Base-by-base conservation (phyloP, 1,284 basidiomycete species). In the Ustilago trichophora region DNA sequence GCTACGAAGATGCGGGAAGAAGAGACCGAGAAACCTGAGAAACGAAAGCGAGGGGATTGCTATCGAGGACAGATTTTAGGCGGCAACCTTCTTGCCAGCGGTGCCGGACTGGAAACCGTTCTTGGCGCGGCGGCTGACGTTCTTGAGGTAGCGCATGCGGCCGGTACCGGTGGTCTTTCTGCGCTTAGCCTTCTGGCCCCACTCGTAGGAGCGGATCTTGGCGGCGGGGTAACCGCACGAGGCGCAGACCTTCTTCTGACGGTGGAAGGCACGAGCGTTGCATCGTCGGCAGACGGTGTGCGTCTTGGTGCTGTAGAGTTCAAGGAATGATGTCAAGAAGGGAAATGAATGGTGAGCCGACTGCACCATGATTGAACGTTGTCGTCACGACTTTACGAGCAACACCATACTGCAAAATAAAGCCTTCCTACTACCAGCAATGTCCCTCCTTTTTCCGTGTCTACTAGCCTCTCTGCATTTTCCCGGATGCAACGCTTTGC, bases 141-240 rank as follows among this genome's bases (percentile, higher is more conserved):
- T 84, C 88, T 94, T 96, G 85, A 98, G 88, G 88, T 94, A 89
- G 74, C 87, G 86, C 93, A 97, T 96, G 82, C 95, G 88, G 75
- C 95, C 95, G 77, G 95, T 94, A 76, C 95, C 95, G 73, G 94
- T 86, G 67, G 93, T 96, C 89, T 96, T 95, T 89, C 95, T 90
- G 85, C 95, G 90, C 89, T 98, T 97, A 62, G 94, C 95, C 88
- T 98, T 98, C 83, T 90, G 87, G 76, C 93, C 92, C 95, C 95
- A 98, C 85, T 98, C 91, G 85, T 89, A 98, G 79, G 91, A 94
- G 82, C 95, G 89, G 80, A 94, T 86, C 86, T 93, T 98, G 68
- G 95, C 94, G 58, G 92, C 85, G 53, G 95, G 95, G 86, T 93
- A 98, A 58, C 95, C 96, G 83, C 96, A 98, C 83, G 92, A 90